Evolutionary conservation across 164 flowering plant species (phyloP).

Genomic region (Chloranthus sessilifolius): DNA sequence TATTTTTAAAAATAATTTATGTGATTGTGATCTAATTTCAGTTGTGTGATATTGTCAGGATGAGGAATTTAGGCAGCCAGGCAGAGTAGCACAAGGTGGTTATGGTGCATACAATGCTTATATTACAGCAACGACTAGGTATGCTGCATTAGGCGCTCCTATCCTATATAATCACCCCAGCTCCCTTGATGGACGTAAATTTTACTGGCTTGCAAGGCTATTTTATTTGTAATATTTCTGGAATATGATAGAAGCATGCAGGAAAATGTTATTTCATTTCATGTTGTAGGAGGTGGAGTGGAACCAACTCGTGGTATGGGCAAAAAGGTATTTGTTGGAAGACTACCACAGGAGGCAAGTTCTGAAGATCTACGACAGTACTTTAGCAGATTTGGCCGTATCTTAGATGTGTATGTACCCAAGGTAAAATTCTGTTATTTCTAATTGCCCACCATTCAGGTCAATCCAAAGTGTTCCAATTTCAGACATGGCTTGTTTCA

Average conservation of each 20-base stretch:
- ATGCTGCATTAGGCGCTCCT: conserved; percentile 97
- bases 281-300: conserved; percentile 37
- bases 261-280: no score
- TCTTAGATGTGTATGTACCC: conserved; percentile 91
- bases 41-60: conserved; percentile 41
- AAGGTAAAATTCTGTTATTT: conserved; percentile 45
- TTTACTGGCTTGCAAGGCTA: no score
- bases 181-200: conserved; percentile 81
- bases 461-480: no score
- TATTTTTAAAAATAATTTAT: no score
- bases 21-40: no score
- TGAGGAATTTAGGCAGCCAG: conserved; percentile 66
- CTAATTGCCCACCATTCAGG: no score
- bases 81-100: conserved; percentile 60
- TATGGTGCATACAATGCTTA: conserved; percentile 98
- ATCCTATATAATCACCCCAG: conserved; percentile 84
- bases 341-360: conserved; percentile 95
- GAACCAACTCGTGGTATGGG: conserved; percentile 64
- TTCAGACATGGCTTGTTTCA: conserved; percentile 10
- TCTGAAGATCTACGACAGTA: conserved; percentile 81
- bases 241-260: no score
- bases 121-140: conserved; percentile 90
- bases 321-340: conserved; percentile 91
- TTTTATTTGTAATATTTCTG: no score
- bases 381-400: conserved; percentile 94